phyloP scores from a whole-genome alignment of 2,329 filamentous ascomycete species.

The Pleoardoris graminearum region DNA sequence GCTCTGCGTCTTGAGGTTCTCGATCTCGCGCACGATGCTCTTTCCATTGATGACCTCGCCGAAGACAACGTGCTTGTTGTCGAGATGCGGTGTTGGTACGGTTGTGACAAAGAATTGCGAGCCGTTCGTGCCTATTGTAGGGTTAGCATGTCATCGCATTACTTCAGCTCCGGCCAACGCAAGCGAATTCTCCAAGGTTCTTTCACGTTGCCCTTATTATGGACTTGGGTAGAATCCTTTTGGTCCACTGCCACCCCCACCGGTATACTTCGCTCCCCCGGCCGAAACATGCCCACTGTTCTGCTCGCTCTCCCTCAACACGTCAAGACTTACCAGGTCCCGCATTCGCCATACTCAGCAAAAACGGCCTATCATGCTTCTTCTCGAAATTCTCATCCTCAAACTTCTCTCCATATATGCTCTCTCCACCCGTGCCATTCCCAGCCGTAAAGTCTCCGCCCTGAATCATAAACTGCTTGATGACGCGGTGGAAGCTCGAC shows the following conservation, averaged over 20 bases:
- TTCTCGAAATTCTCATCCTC: conserved; percentile 92
- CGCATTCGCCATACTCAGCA: conserved; percentile 97
- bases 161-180: too few species aligned
- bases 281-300: too few species aligned
- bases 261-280: too few species aligned
- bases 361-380: conserved; percentile 90
- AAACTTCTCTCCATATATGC: conserved; percentile 97
- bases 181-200: background rate
- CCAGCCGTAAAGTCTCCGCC: conserved; percentile 95
- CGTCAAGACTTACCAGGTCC: conserved; percentile 69
- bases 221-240: too few species aligned
- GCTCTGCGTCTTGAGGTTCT: conserved; percentile 74
- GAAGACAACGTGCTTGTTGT: conserved; percentile 97
- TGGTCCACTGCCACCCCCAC: too few species aligned
- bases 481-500: conserved; percentile 91
- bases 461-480: conserved; percentile 99
- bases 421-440: conserved; percentile 94
- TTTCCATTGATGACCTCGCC: conserved; percentile 93
- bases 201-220: too few species aligned
- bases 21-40: conserved; percentile 84
- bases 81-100: conserved; percentile 89
- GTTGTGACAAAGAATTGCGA: conserved; percentile 99
- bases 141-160: conserved; percentile 11
- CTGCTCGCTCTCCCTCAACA: too few species aligned
- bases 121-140: conserved; percentile 78